Conservation (phyloP, 1,139 yeast genomes). For the Geotrichum klebahnii region DNA sequence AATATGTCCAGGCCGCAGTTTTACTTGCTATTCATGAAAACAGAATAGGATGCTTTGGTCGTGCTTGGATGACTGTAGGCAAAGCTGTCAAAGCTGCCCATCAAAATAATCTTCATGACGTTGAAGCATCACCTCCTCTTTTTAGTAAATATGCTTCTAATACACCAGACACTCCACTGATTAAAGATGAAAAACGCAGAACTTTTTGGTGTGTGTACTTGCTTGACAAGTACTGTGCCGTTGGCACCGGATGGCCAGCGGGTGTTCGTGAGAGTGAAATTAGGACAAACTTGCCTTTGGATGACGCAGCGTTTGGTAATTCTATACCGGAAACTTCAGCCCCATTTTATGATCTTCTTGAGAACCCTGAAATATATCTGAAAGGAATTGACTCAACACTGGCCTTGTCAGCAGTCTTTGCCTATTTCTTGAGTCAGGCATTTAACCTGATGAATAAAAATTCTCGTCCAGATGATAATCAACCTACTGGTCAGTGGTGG, state of each 20-base stretch:
- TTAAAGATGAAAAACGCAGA: conserved; percentile 33
- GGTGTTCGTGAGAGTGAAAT: conserved; percentile 28
- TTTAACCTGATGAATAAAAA: conserved; percentile 17
- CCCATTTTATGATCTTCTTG: conserved; percentile 20
- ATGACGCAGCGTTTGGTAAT: conserved; percentile 25
- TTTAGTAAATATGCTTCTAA: background rate
- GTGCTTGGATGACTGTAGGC: conserved; percentile 37
- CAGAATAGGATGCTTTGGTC: conserved; percentile 30
- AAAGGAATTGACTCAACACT: conserved; percentile 7
- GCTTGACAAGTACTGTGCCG: conserved; percentile 31
- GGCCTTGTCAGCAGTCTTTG: conserved; percentile 16
- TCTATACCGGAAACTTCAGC: conserved; percentile 21
- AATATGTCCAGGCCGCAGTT: conserved; percentile 32
- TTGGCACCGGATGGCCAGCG: conserved; percentile 35
- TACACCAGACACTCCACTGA: conserved; percentile 24
- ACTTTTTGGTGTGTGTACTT: conserved; percentile 34
- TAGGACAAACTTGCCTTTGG: conserved; percentile 30
- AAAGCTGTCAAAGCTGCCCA: conserved; percentile 29
- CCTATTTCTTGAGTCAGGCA: conserved; percentile 16
- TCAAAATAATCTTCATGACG: conserved; percentile 32
- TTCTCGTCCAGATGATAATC: conserved; percentile 19
- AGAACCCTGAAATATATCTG: conserved; percentile 21
- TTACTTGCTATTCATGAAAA: conserved; percentile 32
- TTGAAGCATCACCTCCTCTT: conserved; percentile 15
- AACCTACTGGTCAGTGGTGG: conserved; percentile 28